Evolutionary conservation across 345 rosid species (phyloP).

Genomic region (Moringa oleifera): DNA sequence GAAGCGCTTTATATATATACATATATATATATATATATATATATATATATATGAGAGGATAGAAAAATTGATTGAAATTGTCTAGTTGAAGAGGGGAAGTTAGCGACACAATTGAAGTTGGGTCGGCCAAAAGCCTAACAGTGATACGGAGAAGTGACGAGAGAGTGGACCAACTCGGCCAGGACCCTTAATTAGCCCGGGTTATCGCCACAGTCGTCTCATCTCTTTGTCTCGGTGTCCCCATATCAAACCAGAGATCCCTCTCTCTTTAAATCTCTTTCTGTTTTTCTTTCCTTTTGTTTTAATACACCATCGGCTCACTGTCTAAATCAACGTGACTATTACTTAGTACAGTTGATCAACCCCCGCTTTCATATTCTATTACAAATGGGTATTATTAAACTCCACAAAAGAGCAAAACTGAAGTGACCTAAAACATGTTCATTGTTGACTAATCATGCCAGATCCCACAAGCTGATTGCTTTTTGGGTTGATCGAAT

Average conservation of each 20-base stretch:
- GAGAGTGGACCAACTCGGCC: not conserved
- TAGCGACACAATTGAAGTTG: slow-evolving; percentile 42
- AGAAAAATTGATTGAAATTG: slow-evolving; percentile 13
- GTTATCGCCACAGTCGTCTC: not conserved
- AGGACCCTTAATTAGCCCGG: not conserved
- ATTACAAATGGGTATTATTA: no score
- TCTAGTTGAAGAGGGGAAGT: slow-evolving; percentile 24
- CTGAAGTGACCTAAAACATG: no score
- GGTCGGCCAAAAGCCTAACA: slow-evolving; percentile 70
- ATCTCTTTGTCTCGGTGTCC: not conserved
- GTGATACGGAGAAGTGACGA: slow-evolving; percentile 36
- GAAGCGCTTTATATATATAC: slow-evolving; percentile 2
- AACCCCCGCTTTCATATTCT: no score
- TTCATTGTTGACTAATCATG: no score
- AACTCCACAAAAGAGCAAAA: no score
- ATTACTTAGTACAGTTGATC: no score
- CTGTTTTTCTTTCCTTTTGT: not conserved
- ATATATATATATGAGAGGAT: not conserved
- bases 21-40: no score
- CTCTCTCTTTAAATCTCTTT: no score
- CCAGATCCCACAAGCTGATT: no score
- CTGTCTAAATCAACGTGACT: no score
- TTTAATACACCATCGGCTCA: not conserved
- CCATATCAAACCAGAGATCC: not conserved
- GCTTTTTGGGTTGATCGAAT: no score